phyloP scores from a whole-genome alignment of 2,329 filamentous ascomycete genomes.

The Simplicillium sp. region DNA sequence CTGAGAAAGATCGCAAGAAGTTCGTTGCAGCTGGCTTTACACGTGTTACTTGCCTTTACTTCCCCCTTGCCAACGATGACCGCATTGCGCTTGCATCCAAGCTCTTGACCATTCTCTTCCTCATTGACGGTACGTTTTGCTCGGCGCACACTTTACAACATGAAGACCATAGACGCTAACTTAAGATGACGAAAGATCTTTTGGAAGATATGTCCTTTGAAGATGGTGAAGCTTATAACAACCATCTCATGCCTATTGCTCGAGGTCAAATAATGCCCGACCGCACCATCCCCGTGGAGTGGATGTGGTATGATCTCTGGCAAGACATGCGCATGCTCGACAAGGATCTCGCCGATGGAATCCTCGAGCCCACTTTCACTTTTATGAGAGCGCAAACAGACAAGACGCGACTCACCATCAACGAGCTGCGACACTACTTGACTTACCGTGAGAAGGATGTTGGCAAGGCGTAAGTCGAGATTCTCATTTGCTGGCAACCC shows the following conservation, averaged over 20 bases:
- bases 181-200: too few relatives aligned
- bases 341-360: slow-evolving; percentile 20
- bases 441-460: slow-evolving; percentile 28
- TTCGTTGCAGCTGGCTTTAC: slow-evolving; percentile 24
- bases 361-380: slow-evolving; percentile 24
- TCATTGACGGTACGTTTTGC: slow-evolving; percentile 28
- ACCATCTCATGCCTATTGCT: slow-evolving; percentile 23
- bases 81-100: slow-evolving; percentile 26
- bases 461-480: slow-evolving; percentile 24
- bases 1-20: slow-evolving; percentile 16
- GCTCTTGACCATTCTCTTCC: slow-evolving; percentile 28
- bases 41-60: slow-evolving; percentile 26
- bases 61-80: slow-evolving; percentile 21
- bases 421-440: slow-evolving; percentile 22
- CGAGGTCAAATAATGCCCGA: slow-evolving; percentile 14
- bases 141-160: not conserved
- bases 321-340: slow-evolving; percentile 26
- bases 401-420: slow-evolving; percentile 13
- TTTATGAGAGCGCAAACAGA: slow-evolving; percentile 32
- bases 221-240: slow-evolving; percentile 26
- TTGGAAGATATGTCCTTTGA: slow-evolving; percentile 30
- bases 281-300: slow-evolving; percentile 20
- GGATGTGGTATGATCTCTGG: slow-evolving; percentile 29
- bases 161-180: not conserved
- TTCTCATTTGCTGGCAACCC: too few relatives aligned